Conservation (phyloP, 2,329 filamentous ascomycete genomes). For the Bertia moriformis region DNA sequence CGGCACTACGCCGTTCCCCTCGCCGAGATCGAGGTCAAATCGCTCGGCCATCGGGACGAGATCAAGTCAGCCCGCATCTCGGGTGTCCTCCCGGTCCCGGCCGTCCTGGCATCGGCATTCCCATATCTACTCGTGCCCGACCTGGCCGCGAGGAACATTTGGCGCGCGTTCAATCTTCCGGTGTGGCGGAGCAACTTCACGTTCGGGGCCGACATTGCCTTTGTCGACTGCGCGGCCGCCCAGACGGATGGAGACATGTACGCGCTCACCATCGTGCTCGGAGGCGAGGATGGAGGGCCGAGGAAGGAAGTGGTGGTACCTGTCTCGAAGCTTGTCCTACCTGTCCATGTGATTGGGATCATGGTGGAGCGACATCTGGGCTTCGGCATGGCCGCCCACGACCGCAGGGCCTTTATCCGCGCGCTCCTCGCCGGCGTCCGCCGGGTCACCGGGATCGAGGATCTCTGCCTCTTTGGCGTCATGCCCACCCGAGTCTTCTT, state of each 20-base stretch:
- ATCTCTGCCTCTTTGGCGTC: slow-evolving; percentile 39
- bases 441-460: slow-evolving; percentile 17
- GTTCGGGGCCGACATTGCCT: not conserved
- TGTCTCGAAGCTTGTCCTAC: not conserved
- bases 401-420: not conserved
- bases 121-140: not conserved
- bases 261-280: not conserved
- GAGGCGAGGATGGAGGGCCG: not conserved
- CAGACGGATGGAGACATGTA: not conserved
- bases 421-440: slow-evolving; percentile 8
- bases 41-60: too few relatives aligned
- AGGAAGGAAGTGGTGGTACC: not conserved
- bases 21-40: slow-evolving; percentile 9
- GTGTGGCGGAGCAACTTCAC: not conserved
- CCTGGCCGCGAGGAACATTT: not conserved
- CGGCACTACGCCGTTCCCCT: slow-evolving; percentile 23
- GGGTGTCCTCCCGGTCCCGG: not conserved
- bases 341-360: not conserved
- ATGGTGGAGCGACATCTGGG: not conserved
- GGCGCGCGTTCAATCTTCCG: not conserved
- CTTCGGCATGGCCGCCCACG: too few relatives aligned
- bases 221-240: not conserved
- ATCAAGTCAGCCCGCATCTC: slow-evolving; percentile 4
- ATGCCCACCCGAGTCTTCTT: slow-evolving; percentile 26
- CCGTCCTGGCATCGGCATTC: not conserved